Base-by-base conservation (phyloP, 148 eudicot genomes). In the Rhododendron williamsianum region DNA sequence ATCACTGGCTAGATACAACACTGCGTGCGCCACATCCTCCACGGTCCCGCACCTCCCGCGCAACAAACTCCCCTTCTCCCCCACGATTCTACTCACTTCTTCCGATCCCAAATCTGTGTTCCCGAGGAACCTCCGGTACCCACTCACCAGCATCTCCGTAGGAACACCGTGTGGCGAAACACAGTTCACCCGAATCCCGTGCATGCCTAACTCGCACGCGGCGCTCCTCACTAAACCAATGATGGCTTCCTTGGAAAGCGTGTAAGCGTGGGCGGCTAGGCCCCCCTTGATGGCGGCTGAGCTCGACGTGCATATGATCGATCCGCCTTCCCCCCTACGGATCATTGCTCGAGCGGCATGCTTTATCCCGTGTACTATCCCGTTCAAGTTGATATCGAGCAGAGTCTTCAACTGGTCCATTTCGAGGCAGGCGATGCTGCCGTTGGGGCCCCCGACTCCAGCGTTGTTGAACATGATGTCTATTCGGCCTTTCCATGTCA, bases 391-490 rank as follows among this genome's bases (percentile, higher is more conserved):
- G 41, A 94, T 86, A 10, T 76, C 88, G 9, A 93, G 78, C 1
- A 93, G 83, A 36, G 85, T 23, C 46, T 65, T 78, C 81, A 95
- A 79, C 15, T 86, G 36, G 43, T 93, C 94, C 92, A 91, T 93
- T 49, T 94, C 65, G 15, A 93, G 88, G 54, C 84, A 89, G 4
- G 91, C 81, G 82, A 97, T 95, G 92, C 98, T 97, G 18, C 92
- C 92, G 25, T 85, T 91, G 1, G 87, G 89, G 33, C 98, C 98
- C 1, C 88, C 71, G 11, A 92, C 86, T n/a, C 99, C 99, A 15
- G 99, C 98, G 82, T 97, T 97, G 87, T 90, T 94, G 89, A 95
- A 91, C 87, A 97, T 91, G 81, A 97, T 91, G 89, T 97, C 95
- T 51, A 95, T 86, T 23, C 85, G 91, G 13, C 99, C 99, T 84